Conservation (phyloP, 1,284 basidiomycete species). For the Papiliotrema nemorosa region DNA sequence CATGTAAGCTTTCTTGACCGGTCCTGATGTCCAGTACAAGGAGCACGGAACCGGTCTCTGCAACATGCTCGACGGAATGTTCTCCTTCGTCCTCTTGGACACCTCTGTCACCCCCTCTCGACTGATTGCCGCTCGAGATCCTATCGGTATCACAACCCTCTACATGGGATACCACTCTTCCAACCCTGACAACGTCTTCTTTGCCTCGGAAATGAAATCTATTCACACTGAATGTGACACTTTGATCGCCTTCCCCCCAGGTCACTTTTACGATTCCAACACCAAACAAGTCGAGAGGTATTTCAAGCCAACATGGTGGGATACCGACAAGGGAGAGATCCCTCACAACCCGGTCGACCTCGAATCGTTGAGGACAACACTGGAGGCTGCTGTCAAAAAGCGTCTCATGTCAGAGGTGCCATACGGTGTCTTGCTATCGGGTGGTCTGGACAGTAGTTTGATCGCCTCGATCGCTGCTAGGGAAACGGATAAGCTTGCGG, state of each 20-base stretch:
- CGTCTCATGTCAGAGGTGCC: constrained; percentile 98
- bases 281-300: constrained; percentile 75
- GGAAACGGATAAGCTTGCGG: constrained; percentile 89
- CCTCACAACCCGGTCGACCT: constrained; percentile 69
- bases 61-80: constrained; percentile 92
- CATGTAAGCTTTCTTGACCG: not conserved
- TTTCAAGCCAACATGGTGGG: constrained; percentile 85
- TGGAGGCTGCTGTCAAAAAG: constrained; percentile 92
- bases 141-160: constrained; percentile 95
- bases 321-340: constrained; percentile 60
- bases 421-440: constrained; percentile 93
- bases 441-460: constrained; percentile 92
- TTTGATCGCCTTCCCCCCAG: constrained; percentile 94
- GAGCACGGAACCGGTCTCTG: constrained; percentile 73
- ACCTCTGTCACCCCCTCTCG: constrained; percentile 84
- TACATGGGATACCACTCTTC: constrained; percentile 93
- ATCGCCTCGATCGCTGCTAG: constrained; percentile 96
- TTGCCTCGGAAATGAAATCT: constrained; percentile 95
- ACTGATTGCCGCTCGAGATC: constrained; percentile 92
- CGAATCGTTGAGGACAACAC: constrained; percentile 67
- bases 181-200: constrained; percentile 80
- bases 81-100: constrained; percentile 95
- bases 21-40: constrained; percentile 61
- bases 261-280: constrained; percentile 85
- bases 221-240: constrained; percentile 90